These are phyloP conservation scores for Ceratocystis colombiana DNA, from an alignment of 2,329 filamentous ascomycete genomes.

Conservation along the genomic window DNA sequence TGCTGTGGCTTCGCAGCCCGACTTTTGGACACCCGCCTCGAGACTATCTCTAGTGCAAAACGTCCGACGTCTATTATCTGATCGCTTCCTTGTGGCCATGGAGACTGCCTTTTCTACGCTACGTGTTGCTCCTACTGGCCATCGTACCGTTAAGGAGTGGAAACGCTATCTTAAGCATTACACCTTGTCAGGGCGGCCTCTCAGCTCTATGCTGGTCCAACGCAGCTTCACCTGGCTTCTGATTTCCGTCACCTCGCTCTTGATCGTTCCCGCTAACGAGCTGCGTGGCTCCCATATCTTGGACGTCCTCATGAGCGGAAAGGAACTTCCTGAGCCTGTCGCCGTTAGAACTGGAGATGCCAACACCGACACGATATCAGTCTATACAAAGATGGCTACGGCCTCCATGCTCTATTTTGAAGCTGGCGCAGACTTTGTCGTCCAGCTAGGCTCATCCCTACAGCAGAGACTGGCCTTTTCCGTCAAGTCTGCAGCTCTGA, in stretches of 20 bases:
- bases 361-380: slow-evolving; percentile 50
- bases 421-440: slow-evolving; percentile 77
- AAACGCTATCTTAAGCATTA: slow-evolving; percentile 78
- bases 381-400: slow-evolving; percentile 60
- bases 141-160: slow-evolving; percentile 68
- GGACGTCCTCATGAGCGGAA: slow-evolving; percentile 58
- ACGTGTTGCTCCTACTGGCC: slow-evolving; percentile 61
- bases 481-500: slow-evolving; percentile 72
- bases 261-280: slow-evolving; percentile 53
- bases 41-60: slow-evolving; percentile 62
- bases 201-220: slow-evolving; percentile 86
- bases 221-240: slow-evolving; percentile 80
- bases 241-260: slow-evolving; percentile 63
- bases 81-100: slow-evolving; percentile 72
- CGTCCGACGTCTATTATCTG: slow-evolving; percentile 64
- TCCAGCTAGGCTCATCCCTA: slow-evolving; percentile 67
- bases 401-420: slow-evolving; percentile 83
- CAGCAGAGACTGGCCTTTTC: slow-evolving; percentile 80
- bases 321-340: slow-evolving; percentile 30
- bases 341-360: slow-evolving; percentile 31
- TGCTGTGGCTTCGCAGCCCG: slow-evolving; percentile 64
- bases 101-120: slow-evolving; percentile 87
- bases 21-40: slow-evolving; percentile 71
- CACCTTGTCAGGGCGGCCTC: slow-evolving; percentile 62
- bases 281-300: slow-evolving; percentile 57